Percentiles rank a stretch among this genome's conserved stretches.
Conservation (phyloP, 192 early-diverging fungal species). For the Coemansia reversa region DNA sequence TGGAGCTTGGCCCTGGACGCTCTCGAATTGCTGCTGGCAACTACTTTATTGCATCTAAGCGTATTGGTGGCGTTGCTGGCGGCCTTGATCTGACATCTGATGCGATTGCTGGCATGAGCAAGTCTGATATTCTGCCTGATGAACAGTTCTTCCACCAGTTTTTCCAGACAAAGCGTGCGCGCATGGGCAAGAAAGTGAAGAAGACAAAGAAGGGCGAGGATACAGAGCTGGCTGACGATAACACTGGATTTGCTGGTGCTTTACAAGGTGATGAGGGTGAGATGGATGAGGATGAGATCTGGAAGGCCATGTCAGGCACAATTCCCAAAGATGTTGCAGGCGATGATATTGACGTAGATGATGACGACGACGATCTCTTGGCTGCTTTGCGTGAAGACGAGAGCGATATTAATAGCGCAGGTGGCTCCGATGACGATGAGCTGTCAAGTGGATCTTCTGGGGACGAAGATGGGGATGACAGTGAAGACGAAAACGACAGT, state of each 20-base stretch:
- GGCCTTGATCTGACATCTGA: conserved; percentile 39
- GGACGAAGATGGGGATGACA: conserved; percentile 44
- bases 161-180: conserved; percentile 44
- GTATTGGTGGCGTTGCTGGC: conserved; percentile 63
- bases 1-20: conserved; percentile 16
- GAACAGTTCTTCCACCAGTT: conserved; percentile 50
- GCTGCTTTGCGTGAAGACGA: conserved; percentile 48
- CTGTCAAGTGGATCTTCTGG: neutral
- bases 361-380: conserved; percentile 51
- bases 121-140: conserved; percentile 27
- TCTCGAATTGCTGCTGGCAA: conserved; percentile 37
- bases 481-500: conserved; percentile 52
- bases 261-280: conserved; percentile 45
- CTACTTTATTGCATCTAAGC: conserved; percentile 66
- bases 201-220: conserved; percentile 55
- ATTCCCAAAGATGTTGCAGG: conserved; percentile 59
- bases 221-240: conserved; percentile 49
- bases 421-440: conserved; percentile 17
- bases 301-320: conserved; percentile 79
- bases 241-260: conserved; percentile 44
- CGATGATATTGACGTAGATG: conserved; percentile 56
- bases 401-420: conserved; percentile 12
- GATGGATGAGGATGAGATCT: conserved; percentile 82
- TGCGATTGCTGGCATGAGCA: conserved; percentile 35
- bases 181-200: conserved; percentile 39